Evolutionary conservation across 352 stramenopile genomes (phyloP).

Genomic region (Globisporangium irregulare): DNA sequence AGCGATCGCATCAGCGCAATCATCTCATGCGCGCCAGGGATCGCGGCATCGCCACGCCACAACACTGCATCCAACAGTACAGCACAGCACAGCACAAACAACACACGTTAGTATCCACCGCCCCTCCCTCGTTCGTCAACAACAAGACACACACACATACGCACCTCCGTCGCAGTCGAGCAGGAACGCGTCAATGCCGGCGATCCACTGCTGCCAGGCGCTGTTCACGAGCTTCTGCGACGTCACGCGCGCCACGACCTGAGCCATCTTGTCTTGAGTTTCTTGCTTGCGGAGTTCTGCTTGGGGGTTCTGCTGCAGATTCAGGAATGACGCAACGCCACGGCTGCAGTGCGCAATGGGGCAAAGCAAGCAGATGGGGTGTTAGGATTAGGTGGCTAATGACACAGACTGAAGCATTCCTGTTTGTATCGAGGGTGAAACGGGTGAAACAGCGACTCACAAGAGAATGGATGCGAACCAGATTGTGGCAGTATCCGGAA

Average conservation of each 20-base stretch:
- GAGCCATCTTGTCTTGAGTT: slow-evolving; percentile 6
- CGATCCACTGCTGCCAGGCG: slow-evolving; percentile 58
- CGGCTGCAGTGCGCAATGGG: background rate
- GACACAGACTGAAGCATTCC: slow-evolving; percentile 5
- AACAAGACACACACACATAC: background rate
- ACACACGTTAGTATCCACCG: background rate
- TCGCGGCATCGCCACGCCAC: slow-evolving; percentile 62
- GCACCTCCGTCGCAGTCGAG: slow-evolving; percentile 83
- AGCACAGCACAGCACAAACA: background rate
- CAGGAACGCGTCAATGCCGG: slow-evolving; percentile 66
- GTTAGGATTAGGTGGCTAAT: slow-evolving; percentile 18
- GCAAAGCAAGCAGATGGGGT: background rate
- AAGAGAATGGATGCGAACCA: background rate
- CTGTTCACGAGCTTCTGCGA: slow-evolving; percentile 34
- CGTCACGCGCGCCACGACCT: slow-evolving; percentile 21
- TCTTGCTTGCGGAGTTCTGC: slow-evolving; percentile 4
- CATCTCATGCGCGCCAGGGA: slow-evolving; percentile 60
- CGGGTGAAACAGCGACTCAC: background rate
- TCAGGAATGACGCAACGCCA: slow-evolving; percentile 8
- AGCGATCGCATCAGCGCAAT: slow-evolving; percentile 66
- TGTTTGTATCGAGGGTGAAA: background rate
- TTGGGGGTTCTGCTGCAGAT: slow-evolving; percentile 3
- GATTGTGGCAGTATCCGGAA: slow-evolving; percentile 12
- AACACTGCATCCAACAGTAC: slow-evolving; percentile 32
- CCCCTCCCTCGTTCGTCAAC: background rate